Conservation (phyloP, 306 rosid genomes). For the Vigna reflexopilosa region DNA sequence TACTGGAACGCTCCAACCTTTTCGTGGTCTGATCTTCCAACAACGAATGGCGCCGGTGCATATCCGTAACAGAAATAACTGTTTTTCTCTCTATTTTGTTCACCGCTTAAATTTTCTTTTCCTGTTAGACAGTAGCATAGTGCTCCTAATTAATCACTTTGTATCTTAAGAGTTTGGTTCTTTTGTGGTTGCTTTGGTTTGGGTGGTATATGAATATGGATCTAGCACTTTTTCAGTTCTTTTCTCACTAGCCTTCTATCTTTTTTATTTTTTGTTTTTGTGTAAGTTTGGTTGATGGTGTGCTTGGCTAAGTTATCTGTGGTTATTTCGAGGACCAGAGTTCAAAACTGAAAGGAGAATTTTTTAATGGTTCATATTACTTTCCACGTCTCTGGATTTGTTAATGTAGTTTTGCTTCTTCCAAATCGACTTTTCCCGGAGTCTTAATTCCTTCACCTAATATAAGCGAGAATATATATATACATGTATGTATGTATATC, state of each 20-base stretch:
- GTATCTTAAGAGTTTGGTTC: conserved; percentile 50
- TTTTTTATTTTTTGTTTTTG: neutral
- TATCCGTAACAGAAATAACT: conserved; percentile 56
- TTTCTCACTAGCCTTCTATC: neutral
- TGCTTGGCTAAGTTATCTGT: conserved; percentile 52
- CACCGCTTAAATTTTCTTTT: conserved; percentile 8
- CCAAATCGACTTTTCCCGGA: neutral
- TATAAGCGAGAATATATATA: too few species aligned
- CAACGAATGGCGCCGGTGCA: conserved; percentile 72
- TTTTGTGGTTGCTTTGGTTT: conserved; percentile 50
- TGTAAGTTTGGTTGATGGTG: conserved; percentile 58
- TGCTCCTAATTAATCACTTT: conserved; percentile 12
- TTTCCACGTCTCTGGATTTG: conserved; percentile 34
- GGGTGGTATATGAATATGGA: conserved; percentile 61
- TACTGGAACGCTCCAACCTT: conserved; percentile 80
- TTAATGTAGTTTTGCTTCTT: neutral
- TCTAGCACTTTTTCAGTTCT: conserved; percentile 42
- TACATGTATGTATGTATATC: neutral
- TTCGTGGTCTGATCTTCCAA: conserved; percentile 84
- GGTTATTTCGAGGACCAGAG: conserved; percentile 49
- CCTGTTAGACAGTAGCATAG: conserved; percentile 42
- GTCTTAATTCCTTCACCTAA: conserved; percentile 1
- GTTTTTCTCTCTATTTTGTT: conserved; percentile 18
- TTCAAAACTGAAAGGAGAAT: conserved; percentile 44
- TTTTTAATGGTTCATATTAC: conserved; percentile 36